Evolutionary conservation across 345 rosid species (phyloP), one percentile per base, ranked within the genome.

Genomic region (Arabis alpina): DNA sequence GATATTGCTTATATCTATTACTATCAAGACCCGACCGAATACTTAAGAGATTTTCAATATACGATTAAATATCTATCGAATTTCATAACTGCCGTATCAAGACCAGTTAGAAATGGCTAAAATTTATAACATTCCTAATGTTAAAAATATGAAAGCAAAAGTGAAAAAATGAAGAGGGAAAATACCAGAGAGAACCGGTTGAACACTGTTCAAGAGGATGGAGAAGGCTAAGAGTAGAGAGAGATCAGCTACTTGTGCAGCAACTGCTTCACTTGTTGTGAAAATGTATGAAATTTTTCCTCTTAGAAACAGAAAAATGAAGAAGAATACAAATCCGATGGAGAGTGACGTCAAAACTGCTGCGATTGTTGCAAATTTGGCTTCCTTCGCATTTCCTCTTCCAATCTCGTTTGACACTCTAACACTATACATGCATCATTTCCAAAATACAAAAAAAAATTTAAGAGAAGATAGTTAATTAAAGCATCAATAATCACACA

Each of bases 381-480:
- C 84, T 30, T 77, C 81, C 24, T 58, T 80, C 4, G 89, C 40
- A 76, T 81, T 85, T 59, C 91, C 95, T 70, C 84, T 72, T 42
- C 95, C 95, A 3, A 91, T 88, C 50, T 91, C 97, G 61, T 91
- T 91, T 11, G 97, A 81, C 40, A 89, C 93, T 67, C 97, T 73
- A 47, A 89, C 90, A 74, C 96, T 88, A 76, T 2, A 36, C 10
- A 53, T 27, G 14, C 2, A 8, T 34, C 8, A 1, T 19, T 50
- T 8, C 40, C 10, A 36, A 70, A 11, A 37, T 8, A 36, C 2
- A 6, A 8, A 36, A 36, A 36, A 36, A n/a, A n/a, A n/a, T n/a
- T 8, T 36, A 8, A 36, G 40, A 36, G 10, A 36, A 36, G 40
- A 36, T 36, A 36, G 10, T 36, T 36, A 13, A 25, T 3, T 15